phyloP scores from a whole-genome alignment of 2,329 filamentous ascomycete species.

The Phialocephala subalpina region DNA sequence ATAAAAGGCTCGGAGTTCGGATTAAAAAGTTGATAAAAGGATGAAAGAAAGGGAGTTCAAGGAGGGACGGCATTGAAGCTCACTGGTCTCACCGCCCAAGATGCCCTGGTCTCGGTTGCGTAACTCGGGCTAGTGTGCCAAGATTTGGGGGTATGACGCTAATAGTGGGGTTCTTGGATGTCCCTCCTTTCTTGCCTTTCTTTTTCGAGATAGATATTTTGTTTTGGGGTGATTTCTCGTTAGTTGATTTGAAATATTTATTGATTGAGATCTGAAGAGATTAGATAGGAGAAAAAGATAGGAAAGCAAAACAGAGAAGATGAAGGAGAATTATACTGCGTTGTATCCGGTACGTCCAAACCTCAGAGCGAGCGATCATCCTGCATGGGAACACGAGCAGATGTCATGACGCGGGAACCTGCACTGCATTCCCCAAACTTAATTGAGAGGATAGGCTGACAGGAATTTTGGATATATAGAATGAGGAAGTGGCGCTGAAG shows the following conservation, averaged over 20 bases:
- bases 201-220: neutral
- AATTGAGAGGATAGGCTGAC: neutral
- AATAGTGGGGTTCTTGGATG: neutral
- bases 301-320: slow-evolving; percentile 13
- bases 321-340: slow-evolving; percentile 41
- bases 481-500: slow-evolving; percentile 48
- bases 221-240: neutral
- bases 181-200: neutral
- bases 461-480: slow-evolving; percentile 28
- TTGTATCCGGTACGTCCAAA: slow-evolving; percentile 47
- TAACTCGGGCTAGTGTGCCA: too few relatives aligned
- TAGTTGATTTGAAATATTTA: neutral
- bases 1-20: neutral
- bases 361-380: too few relatives aligned
- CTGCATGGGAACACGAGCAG: neutral
- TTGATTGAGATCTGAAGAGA: neutral
- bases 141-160: neutral
- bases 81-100: slow-evolving; percentile 7
- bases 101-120: neutral
- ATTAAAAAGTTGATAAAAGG: neutral
- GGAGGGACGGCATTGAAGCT: neutral
- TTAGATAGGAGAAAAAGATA: neutral
- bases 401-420: neutral
- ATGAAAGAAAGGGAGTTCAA: neutral
- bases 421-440: neutral